Evolutionary conservation across 768 basidiomycete species (phyloP), one percentile per base, ranked within the genome.

Genomic region (Trametes meyenii): DNA sequence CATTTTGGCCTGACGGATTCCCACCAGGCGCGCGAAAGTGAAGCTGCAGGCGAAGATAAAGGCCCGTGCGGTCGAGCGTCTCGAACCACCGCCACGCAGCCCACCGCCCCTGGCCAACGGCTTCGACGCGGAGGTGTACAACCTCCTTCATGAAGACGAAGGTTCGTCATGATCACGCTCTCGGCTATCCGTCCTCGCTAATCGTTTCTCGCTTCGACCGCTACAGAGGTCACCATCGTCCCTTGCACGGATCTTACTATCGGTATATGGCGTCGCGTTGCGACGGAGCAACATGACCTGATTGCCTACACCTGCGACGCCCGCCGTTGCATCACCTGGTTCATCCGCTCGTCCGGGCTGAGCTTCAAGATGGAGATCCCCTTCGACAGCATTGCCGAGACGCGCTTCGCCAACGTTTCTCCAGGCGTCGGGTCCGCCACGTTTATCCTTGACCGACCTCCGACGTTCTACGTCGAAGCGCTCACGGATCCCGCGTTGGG

Each of bases 301-400:
- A 79, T 93, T 36, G 88, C 89, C 1, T 94, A 92, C 72, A 77
- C 89, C 13, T 92, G 83, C 71, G 87, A 92, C 23, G 63, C 71
- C 43, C 88, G 83, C 66, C 84, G 81, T 43, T 85, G 82, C 68
- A 75, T 94, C 29, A 83, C 83, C 4, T 94, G 92, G 92, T 94
- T 87, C 72, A 87, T 94, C 57, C 83, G 85, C 43, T 88, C 88
- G 6, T 79, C 76, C 0, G 89, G 88, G 21, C 82, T 81, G 63
- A 84, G 88, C 19, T 93, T 92, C 80, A 93, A 93, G 73, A 94
- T 94, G 88, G 89, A 90, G 62, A 80, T 93, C 17, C 84, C 89
- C 5, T 91, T 89, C 73, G 78, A 84, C 58, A 79, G 73, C 61
- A 86, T 93, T 62, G 65, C 79, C 19, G 78, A 85, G 33, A 81